Conservation (phyloP, 495 filamentous ascomycete genomes). For the Rhizodiscina lignyota region DNA sequence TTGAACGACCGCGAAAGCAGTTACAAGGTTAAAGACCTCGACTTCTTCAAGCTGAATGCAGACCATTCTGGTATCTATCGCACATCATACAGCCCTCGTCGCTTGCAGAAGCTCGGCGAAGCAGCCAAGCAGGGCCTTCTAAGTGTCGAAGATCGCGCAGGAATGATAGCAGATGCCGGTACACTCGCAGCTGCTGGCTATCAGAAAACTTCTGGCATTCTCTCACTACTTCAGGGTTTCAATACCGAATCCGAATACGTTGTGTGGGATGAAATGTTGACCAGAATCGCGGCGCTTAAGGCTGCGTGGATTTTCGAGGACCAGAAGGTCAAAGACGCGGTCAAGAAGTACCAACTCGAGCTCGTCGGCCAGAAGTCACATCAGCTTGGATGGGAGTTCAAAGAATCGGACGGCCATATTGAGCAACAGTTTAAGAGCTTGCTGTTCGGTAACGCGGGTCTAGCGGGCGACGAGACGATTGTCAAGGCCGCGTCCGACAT, state of each 20-base stretch:
- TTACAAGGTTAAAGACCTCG: slow-evolving; percentile 45
- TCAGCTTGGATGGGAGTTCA: slow-evolving; percentile 75
- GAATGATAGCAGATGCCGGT: slow-evolving; percentile 91
- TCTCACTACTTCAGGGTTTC: slow-evolving; percentile 75
- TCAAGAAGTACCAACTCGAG: slow-evolving; percentile 66
- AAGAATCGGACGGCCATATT: slow-evolving; percentile 67
- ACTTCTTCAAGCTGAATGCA: slow-evolving; percentile 68
- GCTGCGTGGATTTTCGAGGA: slow-evolving; percentile 84
- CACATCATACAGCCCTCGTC: slow-evolving; percentile 50
- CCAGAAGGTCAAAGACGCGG: slow-evolving; percentile 47
- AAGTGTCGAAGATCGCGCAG: slow-evolving; percentile 82
- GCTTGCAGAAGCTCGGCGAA: slow-evolving; percentile 55
- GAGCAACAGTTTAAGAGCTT: slow-evolving; percentile 71
- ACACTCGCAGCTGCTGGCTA: slow-evolving; percentile 81
- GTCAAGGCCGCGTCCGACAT: slow-evolving; percentile 50
- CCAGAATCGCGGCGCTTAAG: slow-evolving; percentile 57
- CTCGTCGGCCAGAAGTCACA: slow-evolving; percentile 65
- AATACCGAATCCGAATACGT: slow-evolving; percentile 73
- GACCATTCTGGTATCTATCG: slow-evolving; percentile 62
- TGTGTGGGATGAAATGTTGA: slow-evolving; percentile 84
- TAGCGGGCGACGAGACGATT: slow-evolving; percentile 45
- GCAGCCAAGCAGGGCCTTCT: slow-evolving; percentile 76
- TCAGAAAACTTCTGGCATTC: slow-evolving; percentile 77
- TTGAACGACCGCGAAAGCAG: slow-evolving; percentile 57
- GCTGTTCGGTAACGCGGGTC: slow-evolving; percentile 49